These are phyloP conservation scores for Papilionanthe hybrid DNA, from an alignment of 116 monocot species.

Conservation along the genomic window DNA sequence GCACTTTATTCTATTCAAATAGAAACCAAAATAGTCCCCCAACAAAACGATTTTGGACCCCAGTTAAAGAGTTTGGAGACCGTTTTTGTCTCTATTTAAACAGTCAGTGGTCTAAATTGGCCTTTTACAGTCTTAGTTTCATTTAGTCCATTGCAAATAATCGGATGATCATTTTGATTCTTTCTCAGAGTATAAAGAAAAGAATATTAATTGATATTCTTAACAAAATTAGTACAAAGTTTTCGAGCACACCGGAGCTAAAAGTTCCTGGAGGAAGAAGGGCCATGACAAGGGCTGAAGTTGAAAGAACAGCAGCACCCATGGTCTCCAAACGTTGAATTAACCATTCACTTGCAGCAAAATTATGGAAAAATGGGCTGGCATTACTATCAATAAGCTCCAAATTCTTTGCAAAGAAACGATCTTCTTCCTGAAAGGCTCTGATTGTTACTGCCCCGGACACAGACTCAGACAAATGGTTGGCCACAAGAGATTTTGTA, in stretches of 20 bases:
- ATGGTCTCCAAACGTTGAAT: constrained; percentile 75
- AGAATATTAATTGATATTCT: background rate
- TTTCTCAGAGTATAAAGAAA: background rate
- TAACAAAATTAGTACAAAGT: background rate
- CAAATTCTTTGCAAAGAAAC: constrained; percentile 68
- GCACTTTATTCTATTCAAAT: too few species aligned
- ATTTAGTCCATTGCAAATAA: too few species aligned
- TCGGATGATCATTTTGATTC: too few species aligned
- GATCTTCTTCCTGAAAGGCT: constrained; percentile 72
- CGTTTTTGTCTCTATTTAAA: too few species aligned
- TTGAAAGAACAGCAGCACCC: constrained; percentile 61
- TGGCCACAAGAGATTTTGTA: constrained; percentile 74
- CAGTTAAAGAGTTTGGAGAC: too few species aligned
- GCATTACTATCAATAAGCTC: constrained; percentile 74
- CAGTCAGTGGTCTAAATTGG: too few species aligned
- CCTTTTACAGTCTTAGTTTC: too few species aligned
- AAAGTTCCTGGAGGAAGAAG: constrained; percentile 79
- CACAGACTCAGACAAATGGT: constrained; percentile 76
- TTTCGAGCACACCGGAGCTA: constrained; percentile 50
- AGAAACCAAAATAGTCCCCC: too few species aligned
- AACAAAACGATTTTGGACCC: too few species aligned
- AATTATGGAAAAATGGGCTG: constrained; percentile 76
- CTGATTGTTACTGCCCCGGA: constrained; percentile 76
- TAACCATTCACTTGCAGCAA: constrained; percentile 77
- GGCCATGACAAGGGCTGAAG: constrained; percentile 72